Base-by-base conservation (phyloP, 306 rosid species). In the Corylus americana region DNA sequence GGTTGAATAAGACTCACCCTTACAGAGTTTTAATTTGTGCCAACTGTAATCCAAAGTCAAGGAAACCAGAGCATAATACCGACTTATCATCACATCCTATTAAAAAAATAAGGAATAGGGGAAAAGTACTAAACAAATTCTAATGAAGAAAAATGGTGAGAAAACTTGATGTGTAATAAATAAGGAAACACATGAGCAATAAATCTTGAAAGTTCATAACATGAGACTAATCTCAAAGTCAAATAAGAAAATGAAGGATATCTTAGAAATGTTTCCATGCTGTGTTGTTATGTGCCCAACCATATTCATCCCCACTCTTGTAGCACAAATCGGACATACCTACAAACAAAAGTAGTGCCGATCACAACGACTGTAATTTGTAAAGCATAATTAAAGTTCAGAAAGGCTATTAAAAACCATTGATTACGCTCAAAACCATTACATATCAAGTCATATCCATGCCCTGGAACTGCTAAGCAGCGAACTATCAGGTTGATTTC, bases 321-420 rank as follows among this genome's bases (percentile, higher is more conserved):
- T 35, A 27, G 84, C 77, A 58, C 95, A 92, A 70, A 92, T 83
- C 8, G 97, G 92, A 82, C 97, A 92, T 76, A 86, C 77, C 97
- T 92, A 91, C 85, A 88, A 61, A 70, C 6, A 79, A 67, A 79
- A 35, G 79, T 17, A 80, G 7, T 51, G 57, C 73, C n/a, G 16
- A 79, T 77, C 78, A 73, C 74, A 57, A 14, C 70, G 68, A 82
- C 83, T 64, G 70, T 71, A 53, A 85, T 76, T 51, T 39, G 25
- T 68, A 74, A 72, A 59, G 80, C 68, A 55, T 51, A 68, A 59
- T 47, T 64, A 42, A 69, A 77, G 61, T 42, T 37, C 58, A 74
- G 11, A 68, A 76, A 9, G 16, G 55, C 27, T 22, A 74, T 44
- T 39, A 77, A 37, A 55, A 42, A 66, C 39, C 42, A 62, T 69